Evolutionary conservation across 352 stramenopile genomes (phyloP).

Genomic region (Phytopythium montanum): DNA sequence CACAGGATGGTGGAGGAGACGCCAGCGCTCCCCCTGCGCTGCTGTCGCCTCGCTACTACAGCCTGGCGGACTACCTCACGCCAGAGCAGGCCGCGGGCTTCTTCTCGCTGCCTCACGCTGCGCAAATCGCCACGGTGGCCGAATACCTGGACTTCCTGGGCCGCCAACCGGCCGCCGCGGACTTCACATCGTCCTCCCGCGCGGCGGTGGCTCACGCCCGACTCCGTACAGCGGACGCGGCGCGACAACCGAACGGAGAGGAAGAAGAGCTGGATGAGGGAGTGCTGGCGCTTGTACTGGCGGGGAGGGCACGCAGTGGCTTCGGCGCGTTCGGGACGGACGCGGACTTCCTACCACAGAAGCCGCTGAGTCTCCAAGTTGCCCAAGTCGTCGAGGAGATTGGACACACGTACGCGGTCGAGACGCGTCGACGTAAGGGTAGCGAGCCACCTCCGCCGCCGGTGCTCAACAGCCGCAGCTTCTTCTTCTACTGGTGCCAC

Average conservation of each 20-base stretch:
- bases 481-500: slow-evolving; percentile 87
- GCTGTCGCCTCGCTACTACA: slow-evolving; percentile 36
- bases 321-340: slow-evolving; percentile 76
- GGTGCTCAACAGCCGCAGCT: slow-evolving; percentile 79
- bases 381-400: slow-evolving; percentile 50
- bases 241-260: not conserved
- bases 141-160: slow-evolving; percentile 66
- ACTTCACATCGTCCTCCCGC: slow-evolving; percentile 54
- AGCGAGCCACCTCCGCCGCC: slow-evolving; percentile 16
- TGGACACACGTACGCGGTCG: slow-evolving; percentile 62
- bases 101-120: slow-evolving; percentile 41
- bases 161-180: slow-evolving; percentile 31
- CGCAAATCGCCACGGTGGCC: slow-evolving; percentile 54
- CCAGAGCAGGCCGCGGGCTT: slow-evolving; percentile 41
- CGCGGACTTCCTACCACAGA: slow-evolving; percentile 54
- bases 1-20: not conserved
- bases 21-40: not conserved
- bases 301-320: slow-evolving; percentile 50
- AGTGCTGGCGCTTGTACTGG: slow-evolving; percentile 32
- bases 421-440: slow-evolving; percentile 26
- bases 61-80: slow-evolving; percentile 60
- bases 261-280: slow-evolving; percentile 10
- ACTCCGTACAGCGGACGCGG: not conserved
- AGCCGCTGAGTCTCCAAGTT: slow-evolving; percentile 58
- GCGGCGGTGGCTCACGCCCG: slow-evolving; percentile 50